phyloP scores from a whole-genome alignment of 2,329 filamentous ascomycete species.

The Aspergillus cejpii region DNA sequence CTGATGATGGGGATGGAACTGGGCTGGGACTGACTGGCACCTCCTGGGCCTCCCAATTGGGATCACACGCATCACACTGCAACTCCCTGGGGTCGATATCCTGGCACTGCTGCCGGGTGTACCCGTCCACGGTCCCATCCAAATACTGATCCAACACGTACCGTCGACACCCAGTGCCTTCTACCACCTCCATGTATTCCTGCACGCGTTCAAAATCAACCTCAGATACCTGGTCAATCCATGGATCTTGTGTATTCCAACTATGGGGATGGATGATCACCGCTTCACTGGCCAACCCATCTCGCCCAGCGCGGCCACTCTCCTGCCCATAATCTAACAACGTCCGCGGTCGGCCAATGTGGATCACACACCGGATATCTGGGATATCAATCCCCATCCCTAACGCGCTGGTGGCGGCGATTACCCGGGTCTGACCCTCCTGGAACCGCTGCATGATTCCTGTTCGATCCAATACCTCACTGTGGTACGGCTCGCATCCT shows the following conservation, averaged over 20 bases:
- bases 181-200: not conserved
- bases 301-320: too few relatives aligned
- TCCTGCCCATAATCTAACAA: slow-evolving; percentile 7
- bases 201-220: not conserved
- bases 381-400: slow-evolving; percentile 9
- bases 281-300: too few relatives aligned
- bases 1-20: too few relatives aligned
- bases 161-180: not conserved
- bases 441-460: too few relatives aligned
- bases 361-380: slow-evolving; percentile 9
- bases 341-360: slow-evolving; percentile 1
- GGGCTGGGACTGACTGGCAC: too few relatives aligned
- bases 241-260: not conserved
- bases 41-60: too few relatives aligned
- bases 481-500: too few relatives aligned
- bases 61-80: too few relatives aligned
- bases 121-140: not conserved
- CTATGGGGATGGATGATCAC: slow-evolving; percentile 3
- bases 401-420: slow-evolving; percentile 4
- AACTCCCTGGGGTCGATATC: too few relatives aligned
- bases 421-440: not conserved
- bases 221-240: not conserved
- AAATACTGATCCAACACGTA: not conserved
- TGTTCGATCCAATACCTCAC: too few relatives aligned
- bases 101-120: too few relatives aligned